Evolutionary conservation across 768 basidiomycete genomes (phyloP), one percentile per base, ranked within the genome.

Genomic region (Rhodotorula babjevae): DNA sequence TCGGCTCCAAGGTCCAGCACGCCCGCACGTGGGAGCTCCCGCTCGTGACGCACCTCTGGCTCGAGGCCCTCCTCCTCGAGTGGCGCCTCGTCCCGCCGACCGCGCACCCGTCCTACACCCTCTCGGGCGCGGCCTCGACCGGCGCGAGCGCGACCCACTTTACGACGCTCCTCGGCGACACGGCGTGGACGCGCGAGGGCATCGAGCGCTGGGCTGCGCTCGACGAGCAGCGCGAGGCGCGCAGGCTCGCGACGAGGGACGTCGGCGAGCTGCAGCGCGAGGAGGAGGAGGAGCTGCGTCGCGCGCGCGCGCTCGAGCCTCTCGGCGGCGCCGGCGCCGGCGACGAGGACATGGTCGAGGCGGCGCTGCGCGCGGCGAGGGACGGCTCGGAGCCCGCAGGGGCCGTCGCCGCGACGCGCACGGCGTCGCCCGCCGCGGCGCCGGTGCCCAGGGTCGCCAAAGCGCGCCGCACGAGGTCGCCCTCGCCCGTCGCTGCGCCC

Each of bases 21-120:
- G 91, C 92, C 0, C 82, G 84, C 15, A 82, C 86, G 0, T 95
- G 93, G 93, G 86, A 86, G 0, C 89, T 94, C 72, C 89, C 92
- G 0, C 84, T 93, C 68, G 89, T 94, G 19, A 95, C 93, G 76
- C 93, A 97, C 76, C 84, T 85, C 0, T 96, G 92, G 92, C 84
- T 96, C 7, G 93, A 96, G 78, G 91, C 93, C 72, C 94, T 91
- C 79, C 90, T 93, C 78, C 81, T 87, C 31, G 84, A 87, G 63
- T 96, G 93, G 93, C 47, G 65, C 21, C 31, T 65, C 60, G 4
- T 69, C 21, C 61, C 67, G 1, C 72, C 72, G 33, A n/a, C 76
- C 40, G 61, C 72, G 65, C 29, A 68, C 53, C 49, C 79, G 47
- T 33, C 58, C 19, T 62, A 69, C 69, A 21, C 44, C 60, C 29